A percentile compares a stretch with the other conserved stretches of the same genome.
Evolutionary conservation across 2,329 filamentous ascomycete species (phyloP).

Genomic region (Orbilia javanica): DNA sequence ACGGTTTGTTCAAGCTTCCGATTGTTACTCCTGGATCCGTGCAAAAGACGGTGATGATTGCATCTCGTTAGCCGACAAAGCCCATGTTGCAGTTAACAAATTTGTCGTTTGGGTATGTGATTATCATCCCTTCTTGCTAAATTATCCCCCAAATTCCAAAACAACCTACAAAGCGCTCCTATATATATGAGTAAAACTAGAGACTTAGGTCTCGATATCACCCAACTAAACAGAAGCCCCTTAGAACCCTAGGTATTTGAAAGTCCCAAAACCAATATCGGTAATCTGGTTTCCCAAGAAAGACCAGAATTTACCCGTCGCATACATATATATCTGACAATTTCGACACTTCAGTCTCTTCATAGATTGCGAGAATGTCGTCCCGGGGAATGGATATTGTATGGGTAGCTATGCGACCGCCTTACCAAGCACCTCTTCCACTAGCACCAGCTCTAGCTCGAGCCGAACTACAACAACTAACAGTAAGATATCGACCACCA

Average conservation of each 20-base stretch:
- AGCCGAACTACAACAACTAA: not conserved
- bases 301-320: no score
- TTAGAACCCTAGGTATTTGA: conserved; percentile 3
- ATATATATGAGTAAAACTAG: no score
- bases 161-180: not conserved
- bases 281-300: no score
- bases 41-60: not conserved
- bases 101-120: conserved; percentile 18
- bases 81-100: not conserved
- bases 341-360: not conserved
- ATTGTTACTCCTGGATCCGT: conserved; percentile 16
- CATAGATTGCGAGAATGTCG: conserved; percentile 15
- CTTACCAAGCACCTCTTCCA: not conserved
- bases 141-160: no score
- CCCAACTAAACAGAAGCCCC: no score
- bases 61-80: conserved; percentile 1
- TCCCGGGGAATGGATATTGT: conserved; percentile 16
- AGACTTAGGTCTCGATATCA: no score
- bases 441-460: not conserved
- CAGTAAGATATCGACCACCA: not conserved
- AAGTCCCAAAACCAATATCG: no score
- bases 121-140: not conserved
- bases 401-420: conserved; percentile 8
- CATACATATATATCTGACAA: not conserved
- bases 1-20: not conserved